Percentiles rank a stretch among this genome's conserved stretches.
Conservation (phyloP, 169 alveolate species). For the Plasmodium berghei region DNA sequence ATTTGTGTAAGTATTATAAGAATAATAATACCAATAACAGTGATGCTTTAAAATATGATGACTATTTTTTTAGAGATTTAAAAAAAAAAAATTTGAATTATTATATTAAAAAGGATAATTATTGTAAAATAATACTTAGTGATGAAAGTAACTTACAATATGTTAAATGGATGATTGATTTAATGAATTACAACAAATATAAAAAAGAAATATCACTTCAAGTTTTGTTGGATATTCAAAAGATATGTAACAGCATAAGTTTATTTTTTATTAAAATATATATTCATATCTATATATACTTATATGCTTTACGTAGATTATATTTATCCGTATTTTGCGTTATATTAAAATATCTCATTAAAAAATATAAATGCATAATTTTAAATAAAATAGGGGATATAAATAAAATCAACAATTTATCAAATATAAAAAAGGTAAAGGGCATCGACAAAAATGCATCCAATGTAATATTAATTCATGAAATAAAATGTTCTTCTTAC, state of each 20-base stretch:
- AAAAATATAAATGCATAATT: conserved; percentile 8
- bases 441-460: neutral
- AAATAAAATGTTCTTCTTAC: neutral
- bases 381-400: neutral
- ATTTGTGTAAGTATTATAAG: conserved; percentile 22
- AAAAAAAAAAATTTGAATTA: neutral
- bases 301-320: neutral
- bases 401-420: conserved; percentile 2
- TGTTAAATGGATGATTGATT: conserved; percentile 7
- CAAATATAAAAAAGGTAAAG: conserved; percentile 4
- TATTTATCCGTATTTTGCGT: conserved; percentile 3
- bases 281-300: conserved; percentile 10
- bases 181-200: conserved; percentile 24
- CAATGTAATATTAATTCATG: neutral
- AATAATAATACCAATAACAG: conserved; percentile 7
- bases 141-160: neutral
- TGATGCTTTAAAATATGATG: conserved; percentile 13
- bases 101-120: neutral
- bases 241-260: conserved; percentile 3
- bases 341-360: conserved; percentile 10
- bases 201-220: neutral
- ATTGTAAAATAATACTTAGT: neutral
- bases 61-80: conserved; percentile 9
- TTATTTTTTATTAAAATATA: conserved; percentile 28
- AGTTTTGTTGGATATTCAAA: conserved; percentile 6